phyloP scores from a whole-genome alignment of 768 basidiomycete species.

The Steccherinum ochraceum region DNA sequence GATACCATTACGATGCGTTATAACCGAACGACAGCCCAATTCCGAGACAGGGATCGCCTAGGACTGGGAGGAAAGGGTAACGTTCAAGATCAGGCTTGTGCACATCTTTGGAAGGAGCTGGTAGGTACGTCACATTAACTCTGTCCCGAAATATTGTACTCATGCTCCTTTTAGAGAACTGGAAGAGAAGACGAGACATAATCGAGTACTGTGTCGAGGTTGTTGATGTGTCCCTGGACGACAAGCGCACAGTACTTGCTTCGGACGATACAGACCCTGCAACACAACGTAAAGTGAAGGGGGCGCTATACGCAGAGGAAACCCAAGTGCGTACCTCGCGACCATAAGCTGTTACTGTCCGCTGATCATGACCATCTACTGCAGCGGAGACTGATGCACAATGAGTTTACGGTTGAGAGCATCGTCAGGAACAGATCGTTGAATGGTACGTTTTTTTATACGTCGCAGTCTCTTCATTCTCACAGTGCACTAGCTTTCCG shows the following conservation, averaged over 20 bases:
- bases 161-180: constrained; percentile 30
- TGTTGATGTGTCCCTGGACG: constrained; percentile 55
- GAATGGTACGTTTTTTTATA: constrained; percentile 45
- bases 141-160: not conserved
- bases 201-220: constrained; percentile 71
- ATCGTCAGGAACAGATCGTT: constrained; percentile 66
- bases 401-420: constrained; percentile 65
- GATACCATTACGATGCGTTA: constrained; percentile 76
- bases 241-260: constrained; percentile 45
- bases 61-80: constrained; percentile 38
- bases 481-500: constrained; percentile 51
- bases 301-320: constrained; percentile 55
- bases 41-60: constrained; percentile 63
- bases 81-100: constrained; percentile 70
- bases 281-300: constrained; percentile 45
- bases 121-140: constrained; percentile 59
- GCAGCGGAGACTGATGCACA: constrained; percentile 69
- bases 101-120: constrained; percentile 71
- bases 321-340: constrained; percentile 55
- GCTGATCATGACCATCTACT: too few relatives aligned
- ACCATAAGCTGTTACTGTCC: constrained; percentile 4
- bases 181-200: constrained; percentile 69
- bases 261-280: constrained; percentile 37
- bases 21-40: constrained; percentile 71
- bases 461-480: constrained; percentile 1